Percentiles rank a stretch among this genome's conserved stretches.
Evolutionary conservation across 192 early-diverging fungal species (phyloP).

Genomic region (Ramicandelaber brevisporus): DNA sequence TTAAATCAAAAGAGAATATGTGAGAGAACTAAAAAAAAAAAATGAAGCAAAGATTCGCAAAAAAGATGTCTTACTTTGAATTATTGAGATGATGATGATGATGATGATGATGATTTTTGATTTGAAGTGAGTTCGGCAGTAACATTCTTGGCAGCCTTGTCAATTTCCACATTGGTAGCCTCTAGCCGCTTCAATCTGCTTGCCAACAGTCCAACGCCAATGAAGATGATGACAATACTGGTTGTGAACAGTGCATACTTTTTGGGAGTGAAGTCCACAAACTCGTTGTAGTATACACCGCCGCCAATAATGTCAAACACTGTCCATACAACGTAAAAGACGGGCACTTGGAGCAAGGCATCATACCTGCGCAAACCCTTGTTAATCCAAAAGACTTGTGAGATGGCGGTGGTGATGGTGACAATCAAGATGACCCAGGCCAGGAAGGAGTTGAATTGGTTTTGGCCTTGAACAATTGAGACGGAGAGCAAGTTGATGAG

Average conservation of each 20-base stretch:
- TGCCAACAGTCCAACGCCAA: slow-evolving; percentile 38
- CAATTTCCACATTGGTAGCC: background rate
- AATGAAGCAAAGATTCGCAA: too few species aligned
- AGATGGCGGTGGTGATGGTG: slow-evolving; percentile 45
- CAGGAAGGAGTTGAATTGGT: slow-evolving; percentile 37
- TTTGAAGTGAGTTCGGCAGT: too few species aligned
- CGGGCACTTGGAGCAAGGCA: slow-evolving; percentile 54
- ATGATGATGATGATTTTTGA: too few species aligned
- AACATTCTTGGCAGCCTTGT: too few species aligned
- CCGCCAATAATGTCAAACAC: slow-evolving; percentile 60
- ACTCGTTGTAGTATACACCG: slow-evolving; percentile 59
- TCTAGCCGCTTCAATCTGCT: slow-evolving; percentile 19
- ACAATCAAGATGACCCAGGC: slow-evolving; percentile 43
- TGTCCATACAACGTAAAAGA: slow-evolving; percentile 62
- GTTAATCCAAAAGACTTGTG: slow-evolving; percentile 67
- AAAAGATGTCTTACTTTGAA: too few species aligned
- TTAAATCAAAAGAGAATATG: too few species aligned
- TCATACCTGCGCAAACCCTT: slow-evolving; percentile 58
- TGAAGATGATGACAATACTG: slow-evolving; percentile 41
- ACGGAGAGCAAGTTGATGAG: slow-evolving; percentile 41
- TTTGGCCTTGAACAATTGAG: slow-evolving; percentile 33
- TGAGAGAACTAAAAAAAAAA: too few species aligned
- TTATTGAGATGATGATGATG: too few species aligned
- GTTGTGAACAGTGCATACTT: slow-evolving; percentile 39
- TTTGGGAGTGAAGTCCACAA: slow-evolving; percentile 26